Conservation (phyloP, 2,329 filamentous ascomycete genomes). For the Elsinoe fawcettii region DNA sequence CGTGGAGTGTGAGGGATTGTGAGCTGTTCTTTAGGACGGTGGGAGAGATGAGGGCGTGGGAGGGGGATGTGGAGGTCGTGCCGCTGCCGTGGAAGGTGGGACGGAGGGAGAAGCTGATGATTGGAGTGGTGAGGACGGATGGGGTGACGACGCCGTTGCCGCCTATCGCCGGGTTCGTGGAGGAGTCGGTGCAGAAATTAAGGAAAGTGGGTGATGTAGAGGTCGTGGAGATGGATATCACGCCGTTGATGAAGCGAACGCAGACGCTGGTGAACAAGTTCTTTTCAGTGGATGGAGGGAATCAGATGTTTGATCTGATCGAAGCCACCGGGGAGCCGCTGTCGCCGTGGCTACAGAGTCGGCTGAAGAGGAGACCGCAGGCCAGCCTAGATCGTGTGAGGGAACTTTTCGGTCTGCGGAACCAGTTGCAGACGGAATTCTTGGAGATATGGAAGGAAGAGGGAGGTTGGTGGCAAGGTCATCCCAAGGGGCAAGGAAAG, state of each 20-base stretch:
- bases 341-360: constrained; percentile 51
- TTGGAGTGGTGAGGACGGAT: constrained; percentile 46
- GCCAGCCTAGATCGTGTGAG: constrained; percentile 43
- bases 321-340: constrained; percentile 50
- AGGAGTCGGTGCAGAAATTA: constrained; percentile 38
- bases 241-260: constrained; percentile 45
- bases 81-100: constrained; percentile 31
- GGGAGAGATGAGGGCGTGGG: constrained; percentile 46
- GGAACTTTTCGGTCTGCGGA: constrained; percentile 46
- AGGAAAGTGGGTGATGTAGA: constrained; percentile 35
- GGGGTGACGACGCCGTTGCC: constrained; percentile 46
- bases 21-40: constrained; percentile 49
- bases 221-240: constrained; percentile 51
- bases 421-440: constrained; percentile 48
- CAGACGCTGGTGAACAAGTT: constrained; percentile 51
- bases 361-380: constrained; percentile 43
- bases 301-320: constrained; percentile 49
- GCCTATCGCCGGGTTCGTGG: constrained; percentile 40
- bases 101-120: constrained; percentile 28
- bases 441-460: constrained; percentile 49
- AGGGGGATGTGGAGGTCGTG: constrained; percentile 38
- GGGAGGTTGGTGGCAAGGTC: constrained; percentile 28
- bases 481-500: constrained; percentile 19
- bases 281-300: constrained; percentile 51
- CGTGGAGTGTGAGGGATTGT: constrained; percentile 43